Evolutionary conservation across 768 basidiomycete genomes (phyloP).

Genomic region (Tulasnella sp.): DNA sequence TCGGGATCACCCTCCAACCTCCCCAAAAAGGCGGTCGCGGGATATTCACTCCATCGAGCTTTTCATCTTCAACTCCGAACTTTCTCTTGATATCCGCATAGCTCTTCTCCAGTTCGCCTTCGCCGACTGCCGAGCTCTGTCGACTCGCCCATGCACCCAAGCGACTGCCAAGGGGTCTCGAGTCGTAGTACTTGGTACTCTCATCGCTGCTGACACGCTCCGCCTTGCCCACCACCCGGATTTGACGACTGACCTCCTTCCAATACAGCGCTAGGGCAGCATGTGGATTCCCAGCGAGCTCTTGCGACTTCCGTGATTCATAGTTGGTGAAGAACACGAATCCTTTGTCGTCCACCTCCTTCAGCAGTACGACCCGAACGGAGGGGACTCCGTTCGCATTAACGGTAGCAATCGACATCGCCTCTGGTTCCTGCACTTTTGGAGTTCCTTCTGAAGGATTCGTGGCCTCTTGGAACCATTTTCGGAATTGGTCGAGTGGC

Average conservation of each 20-base stretch:
- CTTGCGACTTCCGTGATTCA: conserved; percentile 78
- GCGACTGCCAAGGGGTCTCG: conserved; percentile 70
- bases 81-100: conserved; percentile 46
- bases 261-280: conserved; percentile 87
- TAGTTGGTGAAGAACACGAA: conserved; percentile 99
- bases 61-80: conserved; percentile 38
- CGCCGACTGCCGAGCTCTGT: conserved; percentile 70
- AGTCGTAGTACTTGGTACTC: conserved; percentile 72
- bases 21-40: conserved; percentile 91
- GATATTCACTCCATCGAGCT: conserved; percentile 38
- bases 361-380: conserved; percentile 81
- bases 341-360: conserved; percentile 75
- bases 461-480: conserved; percentile 68
- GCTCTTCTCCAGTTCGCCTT: conserved; percentile 54
- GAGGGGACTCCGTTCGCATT: conserved; percentile 68
- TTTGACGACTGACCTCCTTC: conserved; percentile 68
- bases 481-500: conserved; percentile 76
- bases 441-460: conserved; percentile 35
- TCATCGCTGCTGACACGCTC: conserved; percentile 66
- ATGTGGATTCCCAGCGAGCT: conserved; percentile 64
- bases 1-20: conserved; percentile 88
- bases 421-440: conserved; percentile 60
- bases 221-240: conserved; percentile 74
- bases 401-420: conserved; percentile 70
- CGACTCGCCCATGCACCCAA: conserved; percentile 90